phyloP scores from a whole-genome alignment of 495 filamentous ascomycete genomes.

The Peziza echinospora region DNA sequence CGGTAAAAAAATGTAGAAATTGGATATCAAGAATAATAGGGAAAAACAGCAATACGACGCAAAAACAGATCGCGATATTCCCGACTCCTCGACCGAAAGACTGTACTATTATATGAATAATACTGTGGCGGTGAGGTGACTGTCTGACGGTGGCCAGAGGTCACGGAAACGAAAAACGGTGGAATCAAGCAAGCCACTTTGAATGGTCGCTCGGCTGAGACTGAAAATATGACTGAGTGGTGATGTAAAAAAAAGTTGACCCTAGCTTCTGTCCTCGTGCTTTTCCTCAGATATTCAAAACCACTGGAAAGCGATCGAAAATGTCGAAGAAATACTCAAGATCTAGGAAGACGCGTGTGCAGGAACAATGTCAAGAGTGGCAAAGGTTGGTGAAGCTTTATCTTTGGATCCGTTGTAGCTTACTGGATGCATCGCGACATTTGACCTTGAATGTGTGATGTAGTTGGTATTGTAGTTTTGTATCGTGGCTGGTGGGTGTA shows the following conservation, averaged over 20 bases:
- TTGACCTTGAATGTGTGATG: conserved; percentile 14
- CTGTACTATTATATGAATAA: no score
- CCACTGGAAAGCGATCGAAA: conserved; percentile 20
- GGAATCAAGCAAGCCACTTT: no score
- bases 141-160: no score
- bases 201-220: no score
- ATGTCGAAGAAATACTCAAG: background rate
- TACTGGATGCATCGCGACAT: conserved; percentile 14
- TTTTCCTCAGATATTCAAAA: conserved; percentile 16
- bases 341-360: conserved; percentile 10
- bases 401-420: conserved; percentile 1
- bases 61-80: no score
- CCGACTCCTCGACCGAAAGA: no score
- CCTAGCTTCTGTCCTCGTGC: conserved; percentile 19
- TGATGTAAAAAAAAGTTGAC: conserved; percentile 13
- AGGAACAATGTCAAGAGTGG: conserved; percentile 8
- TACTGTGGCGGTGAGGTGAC: no score
- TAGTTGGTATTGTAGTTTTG: conserved; percentile 19
- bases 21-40: no score
- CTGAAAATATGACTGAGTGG: conserved; percentile 20
- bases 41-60: no score
- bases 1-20: no score
- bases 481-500: conserved; percentile 12
- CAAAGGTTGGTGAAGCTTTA: conserved; percentile 7
- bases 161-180: no score